Base-by-base conservation (phyloP, 805 yeast species). In the Saturnispora sanitii region DNA sequence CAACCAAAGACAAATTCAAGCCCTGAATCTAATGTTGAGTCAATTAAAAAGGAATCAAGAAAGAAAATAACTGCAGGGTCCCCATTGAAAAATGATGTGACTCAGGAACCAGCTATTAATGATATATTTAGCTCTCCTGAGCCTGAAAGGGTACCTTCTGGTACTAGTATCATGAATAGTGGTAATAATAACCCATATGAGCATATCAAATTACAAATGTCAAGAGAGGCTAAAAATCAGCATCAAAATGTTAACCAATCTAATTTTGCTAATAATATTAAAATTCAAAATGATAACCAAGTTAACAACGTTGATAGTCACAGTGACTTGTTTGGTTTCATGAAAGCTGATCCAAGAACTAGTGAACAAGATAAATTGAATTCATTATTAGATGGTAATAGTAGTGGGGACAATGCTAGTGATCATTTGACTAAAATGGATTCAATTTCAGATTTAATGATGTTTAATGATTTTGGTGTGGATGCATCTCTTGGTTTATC, bases 401-500 rank as follows among this genome's bases (percentile, higher is more conserved):
- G 30, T 11, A 15, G 28, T 16, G 26, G 20, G 13, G 33, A 33
- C 13, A 25, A 25, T 5, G 25, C 33, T 4, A 32, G 37, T 16
- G 23, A 19, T 11, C 32, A 27, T 25, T 27, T 39, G 19, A 26
- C 27, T 4, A 35, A 39, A 12, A 26, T 48, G 16, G 52, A 55
- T 18, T 54, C 62, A 2, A 54, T 53, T 32, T 46, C 58, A 2
- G 64, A 59, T 42, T 41, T 60, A 25, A 37, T 61, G 38, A 55
- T 59, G 60, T 29, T 59, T 31, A 57, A 56, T 42, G 86, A 79
- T 43, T 81, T 79, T 56, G 82, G 81, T n/a, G 85, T 85, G 3
- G 92, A 82, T 60, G 90, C 86, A 1, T 82, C 90, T 0, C 60
- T 82, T 31, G 90, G 90, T 1, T 61, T 82, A 41, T 86, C 83